A percentile compares a stretch with the other conserved stretches of the same genome.
Evolutionary conservation across 2,329 filamentous ascomycete species (phyloP).

Genomic region (Didymellaceae sp.): DNA sequence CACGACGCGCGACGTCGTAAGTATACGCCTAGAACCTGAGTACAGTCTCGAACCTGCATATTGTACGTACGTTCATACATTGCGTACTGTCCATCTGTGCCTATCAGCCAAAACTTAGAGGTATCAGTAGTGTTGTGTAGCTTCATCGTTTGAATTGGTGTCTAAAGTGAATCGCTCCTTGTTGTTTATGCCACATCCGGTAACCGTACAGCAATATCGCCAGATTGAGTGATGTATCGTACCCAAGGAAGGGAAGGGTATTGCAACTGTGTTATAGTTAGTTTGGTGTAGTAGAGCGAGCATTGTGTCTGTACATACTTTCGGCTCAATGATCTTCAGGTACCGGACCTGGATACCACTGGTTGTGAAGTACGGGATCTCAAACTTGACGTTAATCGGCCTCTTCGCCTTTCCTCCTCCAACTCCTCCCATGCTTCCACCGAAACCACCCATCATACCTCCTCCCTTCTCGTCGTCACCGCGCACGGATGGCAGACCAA

Average conservation of each 20-base stretch:
- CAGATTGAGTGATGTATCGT: constrained; percentile 96
- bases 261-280: constrained; percentile 73
- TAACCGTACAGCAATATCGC: constrained; percentile 92
- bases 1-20: background rate
- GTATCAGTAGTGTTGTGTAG: background rate
- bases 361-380: constrained; percentile 99
- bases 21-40: background rate
- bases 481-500: constrained; percentile 90
- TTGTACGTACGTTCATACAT: too few relatives aligned
- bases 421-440: constrained; percentile 93
- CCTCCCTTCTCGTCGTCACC: constrained; percentile 95
- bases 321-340: constrained; percentile 98
- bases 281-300: background rate
- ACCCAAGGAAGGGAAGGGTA: constrained; percentile 98
- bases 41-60: background rate
- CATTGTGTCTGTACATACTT: constrained; percentile 67
- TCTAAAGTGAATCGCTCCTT: constrained; percentile 17
- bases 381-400: constrained; percentile 98
- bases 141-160: constrained; percentile 25
- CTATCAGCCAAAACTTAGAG: background rate
- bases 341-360: constrained; percentile 98
- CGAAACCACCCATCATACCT: constrained; percentile 97
- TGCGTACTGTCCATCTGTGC: too few relatives aligned
- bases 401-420: constrained; percentile 84
- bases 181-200: constrained; percentile 76